Evolutionary conservation across 257 asterid genomes (phyloP), one percentile per base, ranked within the genome.

Genomic region (Lycium barbarum): DNA sequence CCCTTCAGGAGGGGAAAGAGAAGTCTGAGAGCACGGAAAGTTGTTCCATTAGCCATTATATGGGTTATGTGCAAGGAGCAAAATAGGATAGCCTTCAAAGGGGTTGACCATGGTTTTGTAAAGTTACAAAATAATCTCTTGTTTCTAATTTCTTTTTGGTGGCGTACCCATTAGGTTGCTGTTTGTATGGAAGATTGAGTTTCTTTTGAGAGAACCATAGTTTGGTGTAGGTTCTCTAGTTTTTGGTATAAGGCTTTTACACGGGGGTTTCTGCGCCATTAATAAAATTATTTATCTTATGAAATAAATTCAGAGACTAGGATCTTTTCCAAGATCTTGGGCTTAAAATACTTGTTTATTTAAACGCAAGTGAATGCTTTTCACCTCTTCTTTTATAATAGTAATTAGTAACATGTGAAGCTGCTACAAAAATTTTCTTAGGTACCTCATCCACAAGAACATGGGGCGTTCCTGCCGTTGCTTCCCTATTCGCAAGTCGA

Each of bases 401-500:
- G 33, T 13, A 12, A 7, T 74, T 26, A 13, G 22, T 22, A 76
- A 22, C 62, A 7, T 51, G 61, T 49, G 62, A 13, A 74, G 20
- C 26, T 76, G 63, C 65, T 26, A 76, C 81, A 26, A 76, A 51
- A 2, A 79, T 12, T 18, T 15, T 79, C 62, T 33, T 62, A 78
- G 84, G 87, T 62, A 18, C 7, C 74, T 79, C 84, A 66, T 53
- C 81, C 49, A 47, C 84, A 79, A 65, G 53, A 72, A 38, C 84
- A 54, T 84, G 87, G 87, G 87, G 87, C 20, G 74, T 84, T 79
- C 36, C 87, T 51, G 79, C 84, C 20, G 74, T 84, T 79, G 36
- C 87, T 51, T 79, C 81, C 47, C 49, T 84, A 22, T 79, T 84
- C 65, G 80, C 84, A 79, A 65, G 0, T 18, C 81, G 84, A 1